Percentiles rank a stretch among this genome's conserved stretches.
phyloP scores from a whole-genome alignment of 257 asterid genomes.

The Scutellaria baicalensis region DNA sequence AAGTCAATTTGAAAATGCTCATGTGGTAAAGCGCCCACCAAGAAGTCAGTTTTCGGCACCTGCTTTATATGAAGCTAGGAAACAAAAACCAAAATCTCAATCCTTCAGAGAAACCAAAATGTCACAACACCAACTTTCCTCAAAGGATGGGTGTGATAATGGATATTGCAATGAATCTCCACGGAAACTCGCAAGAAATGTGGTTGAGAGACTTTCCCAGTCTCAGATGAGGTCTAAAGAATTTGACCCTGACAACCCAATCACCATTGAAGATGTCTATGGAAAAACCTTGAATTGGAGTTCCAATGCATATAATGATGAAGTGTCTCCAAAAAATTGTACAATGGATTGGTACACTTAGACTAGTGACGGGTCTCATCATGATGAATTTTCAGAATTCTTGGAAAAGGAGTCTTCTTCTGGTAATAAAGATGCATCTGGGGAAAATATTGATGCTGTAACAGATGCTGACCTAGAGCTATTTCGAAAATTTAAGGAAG shows the following conservation, averaged over 20 bases:
- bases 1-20: constrained; percentile 39
- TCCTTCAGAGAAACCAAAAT: constrained; percentile 63
- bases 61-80: constrained; percentile 45
- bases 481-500: constrained; percentile 51
- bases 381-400: constrained; percentile 34
- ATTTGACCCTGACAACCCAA: constrained; percentile 52
- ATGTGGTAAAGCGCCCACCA: constrained; percentile 47
- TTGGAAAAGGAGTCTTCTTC: constrained; percentile 31
- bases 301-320: constrained; percentile 46
- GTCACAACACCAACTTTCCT: constrained; percentile 35
- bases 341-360: constrained; percentile 31
- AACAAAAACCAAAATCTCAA: constrained; percentile 70
- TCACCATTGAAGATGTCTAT: constrained; percentile 84
- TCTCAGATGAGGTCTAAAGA: constrained; percentile 56
- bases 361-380: constrained; percentile 34
- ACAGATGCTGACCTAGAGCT: constrained; percentile 46
- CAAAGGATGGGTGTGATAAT: constrained; percentile 41
- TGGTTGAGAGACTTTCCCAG: constrained; percentile 93
- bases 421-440: constrained; percentile 28
- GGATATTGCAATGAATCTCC: constrained; percentile 71
- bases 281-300: constrained; percentile 39
- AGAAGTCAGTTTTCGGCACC: constrained; percentile 41
- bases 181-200: constrained; percentile 70
- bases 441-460: constrained; percentile 18
- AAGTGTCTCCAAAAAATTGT: constrained; percentile 30